Percentiles rank a stretch among this genome's conserved stretches.
Evolutionary conservation across 495 filamentous ascomycete genomes (phyloP).

Genomic region (Penicillium flavigenum): DNA sequence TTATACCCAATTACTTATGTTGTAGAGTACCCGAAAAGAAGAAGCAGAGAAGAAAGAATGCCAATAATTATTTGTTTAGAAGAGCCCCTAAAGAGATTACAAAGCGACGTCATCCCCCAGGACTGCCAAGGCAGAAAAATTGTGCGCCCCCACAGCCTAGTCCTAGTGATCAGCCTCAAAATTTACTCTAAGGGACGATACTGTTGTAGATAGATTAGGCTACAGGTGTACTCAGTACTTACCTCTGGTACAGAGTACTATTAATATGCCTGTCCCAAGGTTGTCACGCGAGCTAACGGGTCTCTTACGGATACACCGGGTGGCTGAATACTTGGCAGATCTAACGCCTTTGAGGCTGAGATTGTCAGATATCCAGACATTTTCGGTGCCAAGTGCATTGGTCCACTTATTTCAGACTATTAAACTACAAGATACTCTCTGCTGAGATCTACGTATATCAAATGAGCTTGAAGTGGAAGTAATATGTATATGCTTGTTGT

Average conservation of each 20-base stretch:
- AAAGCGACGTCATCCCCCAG: constrained; percentile 12
- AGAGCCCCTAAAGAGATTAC: not conserved
- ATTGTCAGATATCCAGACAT: too few species aligned
- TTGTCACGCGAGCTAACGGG: too few species aligned
- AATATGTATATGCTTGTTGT: not conserved
- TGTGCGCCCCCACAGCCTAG: not conserved
- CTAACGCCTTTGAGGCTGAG: not conserved
- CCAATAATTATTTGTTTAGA: not conserved
- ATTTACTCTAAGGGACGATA: not conserved
- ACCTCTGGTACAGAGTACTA: too few species aligned
- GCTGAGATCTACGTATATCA: not conserved
- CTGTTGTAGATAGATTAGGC: too few species aligned
- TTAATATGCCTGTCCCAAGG: too few species aligned
- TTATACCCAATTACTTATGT: not conserved
- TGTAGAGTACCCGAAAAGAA: not conserved
- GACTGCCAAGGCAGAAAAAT: constrained; percentile 21
- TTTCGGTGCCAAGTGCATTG: too few species aligned
- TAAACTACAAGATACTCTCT: not conserved
- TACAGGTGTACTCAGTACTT: too few species aligned
- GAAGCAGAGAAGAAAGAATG: not conserved
- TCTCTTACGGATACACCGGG: not conserved
- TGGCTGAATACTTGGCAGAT: constrained; percentile 8
- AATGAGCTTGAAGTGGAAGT: not conserved
- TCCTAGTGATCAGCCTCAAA: not conserved
- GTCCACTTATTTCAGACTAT: not conserved